Evolutionary conservation across 768 basidiomycete genomes (phyloP).

Genomic region (Russula brevipes): DNA sequence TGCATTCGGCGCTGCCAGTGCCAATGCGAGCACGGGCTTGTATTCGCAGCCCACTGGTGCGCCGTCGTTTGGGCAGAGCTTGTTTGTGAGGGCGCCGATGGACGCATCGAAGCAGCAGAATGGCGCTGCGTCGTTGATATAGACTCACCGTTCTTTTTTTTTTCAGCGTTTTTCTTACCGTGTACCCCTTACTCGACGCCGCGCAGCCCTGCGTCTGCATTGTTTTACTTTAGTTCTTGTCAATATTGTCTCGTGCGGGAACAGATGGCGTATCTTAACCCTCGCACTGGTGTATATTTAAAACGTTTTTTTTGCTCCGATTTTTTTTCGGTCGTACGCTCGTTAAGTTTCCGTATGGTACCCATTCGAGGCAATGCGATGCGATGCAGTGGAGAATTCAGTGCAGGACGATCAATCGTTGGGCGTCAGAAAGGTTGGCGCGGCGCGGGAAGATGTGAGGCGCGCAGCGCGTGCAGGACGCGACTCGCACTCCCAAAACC

Average conservation of each 20-base stretch:
- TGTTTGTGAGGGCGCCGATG: conserved; percentile 23
- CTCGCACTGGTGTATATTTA: background rate
- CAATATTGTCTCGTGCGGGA: too few species aligned
- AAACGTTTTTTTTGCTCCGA: background rate
- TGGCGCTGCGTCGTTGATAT: conserved; percentile 47
- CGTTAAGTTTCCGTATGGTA: background rate
- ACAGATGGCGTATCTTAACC: background rate
- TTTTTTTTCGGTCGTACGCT: background rate
- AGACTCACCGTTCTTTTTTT: conserved; percentile 15
- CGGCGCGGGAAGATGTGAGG: conserved; percentile 8
- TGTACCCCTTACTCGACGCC: background rate
- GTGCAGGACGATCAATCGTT: too few species aligned
- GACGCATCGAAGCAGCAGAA: conserved; percentile 34
- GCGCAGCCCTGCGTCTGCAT: background rate
- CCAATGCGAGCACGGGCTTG: conserved; percentile 17
- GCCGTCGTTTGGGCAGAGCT: conserved; percentile 24
- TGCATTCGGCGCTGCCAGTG: conserved; percentile 19
- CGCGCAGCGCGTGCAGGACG: background rate
- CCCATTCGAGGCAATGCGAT: too few species aligned
- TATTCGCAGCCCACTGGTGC: conserved; percentile 23
- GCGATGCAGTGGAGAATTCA: too few species aligned
- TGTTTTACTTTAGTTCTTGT: background rate
- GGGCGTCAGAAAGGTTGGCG: background rate
- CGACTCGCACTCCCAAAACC: background rate
- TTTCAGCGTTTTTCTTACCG: background rate